Conservation (phyloP, 495 filamentous ascomycete genomes). For the Xylaria longipes region DNA sequence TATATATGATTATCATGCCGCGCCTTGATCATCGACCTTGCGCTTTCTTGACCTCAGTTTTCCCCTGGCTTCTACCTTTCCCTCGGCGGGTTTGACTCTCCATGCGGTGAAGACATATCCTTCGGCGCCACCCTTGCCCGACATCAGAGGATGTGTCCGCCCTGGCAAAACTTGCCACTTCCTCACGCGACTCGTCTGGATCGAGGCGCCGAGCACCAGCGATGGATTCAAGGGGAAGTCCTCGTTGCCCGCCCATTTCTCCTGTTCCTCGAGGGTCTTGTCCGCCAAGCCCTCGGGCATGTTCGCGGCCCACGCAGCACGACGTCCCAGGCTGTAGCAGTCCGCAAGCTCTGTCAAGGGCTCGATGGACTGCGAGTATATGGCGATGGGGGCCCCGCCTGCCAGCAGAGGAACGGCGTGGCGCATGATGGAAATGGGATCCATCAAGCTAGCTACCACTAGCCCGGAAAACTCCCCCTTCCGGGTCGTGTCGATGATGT, state of each 20-base stretch:
- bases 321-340: constrained; percentile 75
- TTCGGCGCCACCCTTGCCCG: constrained; percentile 81
- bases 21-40: constrained; percentile 46
- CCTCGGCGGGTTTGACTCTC: constrained; percentile 77
- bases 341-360: constrained; percentile 77
- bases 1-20: background rate
- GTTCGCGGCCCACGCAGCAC: constrained; percentile 68
- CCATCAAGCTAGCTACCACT: constrained; percentile 79
- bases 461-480: constrained; percentile 83
- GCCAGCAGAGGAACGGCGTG: constrained; percentile 77
- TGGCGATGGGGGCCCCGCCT: constrained; percentile 82
- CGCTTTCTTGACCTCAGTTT: constrained; percentile 69
- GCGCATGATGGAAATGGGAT: constrained; percentile 74
- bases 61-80: constrained; percentile 81
- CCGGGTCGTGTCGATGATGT: constrained; percentile 74
- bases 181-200: constrained; percentile 78
- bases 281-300: constrained; percentile 44
- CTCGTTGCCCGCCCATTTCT: constrained; percentile 61
- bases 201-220: constrained; percentile 74
- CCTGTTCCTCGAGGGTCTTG: constrained; percentile 47
- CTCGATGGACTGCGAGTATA: constrained; percentile 82
- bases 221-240: constrained; percentile 87
- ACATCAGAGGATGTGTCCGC: constrained; percentile 94
- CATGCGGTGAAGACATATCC: constrained; percentile 88
- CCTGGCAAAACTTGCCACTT: constrained; percentile 92